A percentile compares a stretch with the other conserved stretches of the same genome.
Conservation (phyloP, 2,329 filamentous ascomycete genomes). For the Byssoonygena ceratinophila region DNA sequence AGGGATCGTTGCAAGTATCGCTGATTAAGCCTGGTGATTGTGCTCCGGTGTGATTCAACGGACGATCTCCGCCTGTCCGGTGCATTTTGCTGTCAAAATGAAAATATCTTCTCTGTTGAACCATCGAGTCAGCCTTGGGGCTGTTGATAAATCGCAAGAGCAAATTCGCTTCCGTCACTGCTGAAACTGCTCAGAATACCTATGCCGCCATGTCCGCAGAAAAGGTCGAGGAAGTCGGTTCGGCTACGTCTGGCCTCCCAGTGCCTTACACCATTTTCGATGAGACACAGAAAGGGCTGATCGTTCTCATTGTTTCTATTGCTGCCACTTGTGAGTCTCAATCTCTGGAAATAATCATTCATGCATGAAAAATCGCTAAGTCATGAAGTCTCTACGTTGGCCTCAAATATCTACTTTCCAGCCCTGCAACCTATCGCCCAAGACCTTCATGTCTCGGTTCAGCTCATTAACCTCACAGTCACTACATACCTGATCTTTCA, state of each 20-base stretch:
- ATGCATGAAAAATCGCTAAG: neutral
- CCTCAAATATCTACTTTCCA: slow-evolving; percentile 42
- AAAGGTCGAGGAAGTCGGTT: neutral
- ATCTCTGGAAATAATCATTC: neutral
- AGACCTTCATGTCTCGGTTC: slow-evolving; percentile 33
- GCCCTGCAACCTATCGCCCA: slow-evolving; percentile 26
- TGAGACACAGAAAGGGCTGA: neutral
- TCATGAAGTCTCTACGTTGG: slow-evolving; percentile 5
- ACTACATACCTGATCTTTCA: slow-evolving; percentile 40
- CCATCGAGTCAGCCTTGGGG: neutral
- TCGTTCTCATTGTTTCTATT: neutral
- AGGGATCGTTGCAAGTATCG: neutral
- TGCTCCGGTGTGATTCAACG: neutral
- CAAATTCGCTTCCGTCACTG: neutral
- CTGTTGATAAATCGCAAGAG: neutral
- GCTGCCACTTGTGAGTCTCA: neutral
- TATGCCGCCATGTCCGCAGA: neutral
- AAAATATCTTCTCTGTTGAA: neutral
- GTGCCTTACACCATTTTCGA: neutral
- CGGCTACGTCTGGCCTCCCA: too few species aligned
- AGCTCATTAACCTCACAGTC: slow-evolving; percentile 36
- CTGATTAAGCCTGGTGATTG: neutral
- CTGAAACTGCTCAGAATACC: neutral
- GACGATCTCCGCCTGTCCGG: neutral
- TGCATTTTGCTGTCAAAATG: neutral